phyloP scores from a whole-genome alignment of 2,329 filamentous ascomycete genomes.

The Neopestalotiopsis sp. region DNA sequence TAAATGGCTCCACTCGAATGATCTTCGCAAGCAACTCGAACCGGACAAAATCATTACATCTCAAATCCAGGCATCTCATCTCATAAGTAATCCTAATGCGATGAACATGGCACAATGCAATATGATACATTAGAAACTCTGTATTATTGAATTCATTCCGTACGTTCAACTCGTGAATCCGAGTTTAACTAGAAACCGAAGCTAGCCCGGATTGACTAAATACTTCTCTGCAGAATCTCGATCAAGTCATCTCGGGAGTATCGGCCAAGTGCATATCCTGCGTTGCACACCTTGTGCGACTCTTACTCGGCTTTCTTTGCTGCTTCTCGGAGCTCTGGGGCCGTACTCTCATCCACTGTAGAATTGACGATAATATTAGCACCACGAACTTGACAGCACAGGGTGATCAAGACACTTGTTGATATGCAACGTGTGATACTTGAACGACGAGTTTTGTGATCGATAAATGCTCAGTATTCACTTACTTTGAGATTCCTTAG shows the following conservation, averaged over 20 bases:
- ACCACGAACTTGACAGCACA: background rate
- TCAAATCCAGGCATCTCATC: background rate
- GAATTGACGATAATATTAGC: background rate
- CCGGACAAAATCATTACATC: background rate
- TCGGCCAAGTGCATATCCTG: constrained; percentile 27
- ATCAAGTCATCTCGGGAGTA: constrained; percentile 32
- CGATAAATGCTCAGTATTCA: background rate
- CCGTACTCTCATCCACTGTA: constrained; percentile 52
- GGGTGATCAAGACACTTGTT: background rate
- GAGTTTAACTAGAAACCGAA: background rate
- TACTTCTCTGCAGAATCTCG: constrained; percentile 9
- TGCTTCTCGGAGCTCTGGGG: constrained; percentile 54
- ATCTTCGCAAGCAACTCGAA: background rate
- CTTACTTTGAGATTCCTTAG: constrained; percentile 48
- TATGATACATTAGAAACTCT: too few relatives aligned
- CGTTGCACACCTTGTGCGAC: constrained; percentile 16
- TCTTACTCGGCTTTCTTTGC: constrained; percentile 54
- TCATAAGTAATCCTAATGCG: too few relatives aligned
- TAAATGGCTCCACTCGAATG: background rate
- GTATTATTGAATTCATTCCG: too few relatives aligned
- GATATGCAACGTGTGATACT: background rate
- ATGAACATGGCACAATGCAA: too few relatives aligned
- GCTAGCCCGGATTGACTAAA: background rate
- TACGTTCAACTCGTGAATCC: too few relatives aligned
- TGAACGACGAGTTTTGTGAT: background rate